Evolutionary conservation across 2,329 filamentous ascomycete genomes (phyloP).

Genomic region (Metarhizium sp.): DNA sequence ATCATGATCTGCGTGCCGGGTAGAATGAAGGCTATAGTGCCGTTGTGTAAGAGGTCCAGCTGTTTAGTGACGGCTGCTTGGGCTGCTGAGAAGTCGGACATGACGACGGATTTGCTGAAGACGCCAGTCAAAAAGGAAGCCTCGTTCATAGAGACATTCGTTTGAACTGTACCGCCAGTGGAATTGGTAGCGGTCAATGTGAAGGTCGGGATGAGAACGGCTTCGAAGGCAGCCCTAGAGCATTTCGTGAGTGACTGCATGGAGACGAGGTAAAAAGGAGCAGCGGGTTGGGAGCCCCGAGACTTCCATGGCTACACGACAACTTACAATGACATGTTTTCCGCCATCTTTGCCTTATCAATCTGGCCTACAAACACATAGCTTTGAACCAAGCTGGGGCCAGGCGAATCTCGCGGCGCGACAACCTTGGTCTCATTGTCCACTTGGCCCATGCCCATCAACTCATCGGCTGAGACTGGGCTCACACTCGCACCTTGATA

Average conservation of each 20-base stretch:
- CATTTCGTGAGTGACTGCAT: background rate
- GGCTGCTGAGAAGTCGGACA: constrained; percentile 40
- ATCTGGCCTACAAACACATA: constrained; percentile 64
- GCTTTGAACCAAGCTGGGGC: constrained; percentile 43
- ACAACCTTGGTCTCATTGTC: constrained; percentile 9
- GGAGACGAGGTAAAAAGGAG: background rate
- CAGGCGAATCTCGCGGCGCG: background rate
- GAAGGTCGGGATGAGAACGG: constrained; percentile 58
- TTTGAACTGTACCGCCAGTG: constrained; percentile 43
- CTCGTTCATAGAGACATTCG: constrained; percentile 60
- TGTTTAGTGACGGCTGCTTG: constrained; percentile 40
- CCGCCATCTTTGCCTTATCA: constrained; percentile 43
- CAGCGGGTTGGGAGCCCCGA: background rate
- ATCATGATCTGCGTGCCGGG: constrained; percentile 60
- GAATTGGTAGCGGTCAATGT: constrained; percentile 50
- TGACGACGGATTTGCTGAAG: constrained; percentile 50
- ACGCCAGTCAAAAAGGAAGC: constrained; percentile 63
- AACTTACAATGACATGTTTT: constrained; percentile 52
- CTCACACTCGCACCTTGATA: constrained; percentile 41
- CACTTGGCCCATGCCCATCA: constrained; percentile 16
- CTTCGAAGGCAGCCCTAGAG: constrained; percentile 46
- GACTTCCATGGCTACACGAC: background rate
- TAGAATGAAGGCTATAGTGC: constrained; percentile 55
- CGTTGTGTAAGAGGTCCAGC: constrained; percentile 34
- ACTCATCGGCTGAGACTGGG: constrained; percentile 15